phyloP scores from a whole-genome alignment of 345 rosid genomes.

The Populus simonii region DNA sequence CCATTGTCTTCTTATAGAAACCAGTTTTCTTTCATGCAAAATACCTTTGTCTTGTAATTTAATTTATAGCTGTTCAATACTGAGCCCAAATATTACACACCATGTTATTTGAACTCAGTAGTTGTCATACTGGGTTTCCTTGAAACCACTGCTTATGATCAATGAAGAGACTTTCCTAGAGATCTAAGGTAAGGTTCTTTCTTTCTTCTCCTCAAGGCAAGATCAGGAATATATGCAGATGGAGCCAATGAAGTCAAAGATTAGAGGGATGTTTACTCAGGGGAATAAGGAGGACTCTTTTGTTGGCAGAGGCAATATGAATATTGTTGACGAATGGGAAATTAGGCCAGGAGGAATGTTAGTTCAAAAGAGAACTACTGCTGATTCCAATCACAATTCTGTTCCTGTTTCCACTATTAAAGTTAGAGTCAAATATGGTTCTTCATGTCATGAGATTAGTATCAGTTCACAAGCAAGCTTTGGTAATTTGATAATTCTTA shows the following conservation, averaged over 20 bases:
- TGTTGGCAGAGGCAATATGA: neutral
- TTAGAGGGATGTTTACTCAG: conserved; percentile 9
- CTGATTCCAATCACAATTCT: conserved; percentile 15
- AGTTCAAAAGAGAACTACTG: conserved; percentile 24
- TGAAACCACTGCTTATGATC: too few relatives aligned
- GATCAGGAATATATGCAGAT: neutral
- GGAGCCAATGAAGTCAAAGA: conserved; percentile 21
- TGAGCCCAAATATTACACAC: neutral
- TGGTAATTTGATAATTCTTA: conserved; percentile 12
- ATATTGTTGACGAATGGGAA: conserved; percentile 15
- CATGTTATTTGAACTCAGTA: neutral
- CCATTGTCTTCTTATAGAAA: neutral
- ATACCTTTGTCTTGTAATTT: neutral
- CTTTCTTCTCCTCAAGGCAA: neutral
- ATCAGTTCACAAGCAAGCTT: conserved; percentile 29
- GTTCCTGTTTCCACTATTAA: conserved; percentile 17
- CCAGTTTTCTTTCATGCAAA: neutral
- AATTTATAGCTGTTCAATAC: neutral
- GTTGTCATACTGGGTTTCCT: neutral
- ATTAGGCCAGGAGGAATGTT: conserved; percentile 33
- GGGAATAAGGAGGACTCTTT: conserved; percentile 7
- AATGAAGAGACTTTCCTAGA: neutral
- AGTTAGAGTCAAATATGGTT: conserved; percentile 25
- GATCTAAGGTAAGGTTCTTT: conserved; percentile 6
- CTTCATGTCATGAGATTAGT: conserved; percentile 16